phyloP scores from a whole-genome alignment of 495 filamentous ascomycete species.

The Tuber melanosporum region DNA sequence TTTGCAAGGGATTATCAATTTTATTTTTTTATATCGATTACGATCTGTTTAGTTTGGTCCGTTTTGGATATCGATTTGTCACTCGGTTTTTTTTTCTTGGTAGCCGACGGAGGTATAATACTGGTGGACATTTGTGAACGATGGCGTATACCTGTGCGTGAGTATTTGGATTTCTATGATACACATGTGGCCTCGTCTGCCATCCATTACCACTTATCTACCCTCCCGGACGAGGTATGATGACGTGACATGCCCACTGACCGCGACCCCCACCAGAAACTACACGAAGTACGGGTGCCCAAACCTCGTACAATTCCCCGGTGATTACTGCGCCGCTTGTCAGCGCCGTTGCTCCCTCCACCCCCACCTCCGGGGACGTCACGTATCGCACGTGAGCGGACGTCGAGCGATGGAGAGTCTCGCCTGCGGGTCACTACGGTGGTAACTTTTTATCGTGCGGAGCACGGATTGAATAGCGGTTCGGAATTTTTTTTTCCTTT shows the following conservation, averaged over 20 bases:
- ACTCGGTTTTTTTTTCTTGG: not conserved
- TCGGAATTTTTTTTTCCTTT: too few species aligned
- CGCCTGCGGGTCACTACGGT: not conserved
- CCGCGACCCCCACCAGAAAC: not conserved
- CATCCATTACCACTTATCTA: not conserved
- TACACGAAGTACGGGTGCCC: not conserved
- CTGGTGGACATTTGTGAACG: not conserved
- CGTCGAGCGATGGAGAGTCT: not conserved
- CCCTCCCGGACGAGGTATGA: too few species aligned
- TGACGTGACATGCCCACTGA: not conserved
- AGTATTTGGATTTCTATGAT: not conserved
- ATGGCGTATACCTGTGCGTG: not conserved
- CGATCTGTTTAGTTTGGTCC: not conserved
- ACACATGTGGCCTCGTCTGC: too few species aligned
- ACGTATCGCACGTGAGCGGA: not conserved
- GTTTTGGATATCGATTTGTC: not conserved
- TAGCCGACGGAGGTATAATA: too few species aligned
- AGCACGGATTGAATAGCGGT: not conserved
- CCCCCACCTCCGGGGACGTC: not conserved
- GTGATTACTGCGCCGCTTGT: conserved; percentile 2
- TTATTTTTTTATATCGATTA: not conserved
- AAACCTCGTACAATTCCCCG: conserved; percentile 3
- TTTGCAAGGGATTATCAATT: not conserved
- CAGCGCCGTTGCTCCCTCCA: not conserved
- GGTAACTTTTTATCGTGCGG: not conserved